A percentile compares a stretch with the other conserved stretches of the same genome.
phyloP scores from a whole-genome alignment of 1,284 basidiomycete species.

The Cryptococcus sp. region DNA sequence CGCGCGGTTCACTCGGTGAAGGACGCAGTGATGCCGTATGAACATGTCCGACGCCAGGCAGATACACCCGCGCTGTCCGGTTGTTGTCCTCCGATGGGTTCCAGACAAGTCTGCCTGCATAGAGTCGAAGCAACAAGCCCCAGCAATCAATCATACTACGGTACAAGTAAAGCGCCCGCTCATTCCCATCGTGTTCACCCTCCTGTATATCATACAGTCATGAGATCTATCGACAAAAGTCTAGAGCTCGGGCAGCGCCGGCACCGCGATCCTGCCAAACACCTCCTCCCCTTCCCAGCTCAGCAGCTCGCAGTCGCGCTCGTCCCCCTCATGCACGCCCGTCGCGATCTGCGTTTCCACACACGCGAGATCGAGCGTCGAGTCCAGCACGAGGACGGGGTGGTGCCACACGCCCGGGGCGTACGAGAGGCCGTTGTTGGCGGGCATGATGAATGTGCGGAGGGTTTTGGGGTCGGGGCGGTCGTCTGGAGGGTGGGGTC shows the following conservation, averaged over 20 bases:
- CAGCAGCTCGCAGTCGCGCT: constrained; percentile 47
- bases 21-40: too few species aligned
- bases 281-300: constrained; percentile 32
- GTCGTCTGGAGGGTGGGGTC: constrained; percentile 55
- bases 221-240: too few species aligned
- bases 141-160: too few species aligned
- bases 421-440: constrained; percentile 79
- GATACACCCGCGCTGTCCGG: too few species aligned
- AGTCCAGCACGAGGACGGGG: constrained; percentile 47
- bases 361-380: constrained; percentile 48
- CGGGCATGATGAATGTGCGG: constrained; percentile 70
- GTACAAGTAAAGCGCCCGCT: too few species aligned
- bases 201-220: too few species aligned
- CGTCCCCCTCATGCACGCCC: constrained; percentile 32
- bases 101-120: too few species aligned
- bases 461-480: constrained; percentile 59
- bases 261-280: constrained; percentile 35
- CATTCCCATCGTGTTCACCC: too few species aligned
- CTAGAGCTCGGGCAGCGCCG: constrained; percentile 30
- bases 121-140: too few species aligned
- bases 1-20: too few species aligned
- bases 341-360: constrained; percentile 49
- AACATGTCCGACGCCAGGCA: too few species aligned
- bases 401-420: constrained; percentile 73
- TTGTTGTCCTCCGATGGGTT: too few species aligned